Base-by-base conservation (phyloP, 176 grass and related monocot species). In the Paspalum notatum region DNA sequence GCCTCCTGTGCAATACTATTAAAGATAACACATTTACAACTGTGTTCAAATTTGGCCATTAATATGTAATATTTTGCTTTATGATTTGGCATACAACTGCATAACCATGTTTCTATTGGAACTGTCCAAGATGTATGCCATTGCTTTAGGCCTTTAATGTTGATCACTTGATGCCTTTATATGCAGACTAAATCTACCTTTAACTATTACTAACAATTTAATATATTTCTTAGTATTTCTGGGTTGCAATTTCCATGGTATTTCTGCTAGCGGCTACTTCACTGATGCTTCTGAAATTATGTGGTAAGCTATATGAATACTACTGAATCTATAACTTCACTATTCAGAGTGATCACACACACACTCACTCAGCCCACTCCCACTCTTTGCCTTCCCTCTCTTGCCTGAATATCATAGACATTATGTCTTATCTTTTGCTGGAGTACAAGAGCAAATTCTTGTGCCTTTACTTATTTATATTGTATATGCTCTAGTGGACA, bases 221-320 rank as follows among this genome's bases (percentile, higher is more conserved):
- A 27, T 62, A 10, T 80, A 87, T 49, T 87, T 24, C 68, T 53
- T 81, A 89, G 92, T 87, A 94, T 78, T 94, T 94, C 52, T 91
- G 87, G 89, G 64, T 94, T 67, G 92, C 89, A 22, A 94, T 94
- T 73, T 94, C 92, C 48, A 94, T 91, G 92, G 87, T 94, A 52
- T 94, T 94, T 85, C 78, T 94, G 46, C 85, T 94, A 62, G 89
- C 81, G 11, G 92, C 84, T 76, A 89, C 92, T 66, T 82, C 59
- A 80, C 90, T 94, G 63, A 89, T 91, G 84, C 86, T 94, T 70
- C 87, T 94, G 43, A 94, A 91, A 78, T 81, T 94, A 75, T 89
- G 89, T 17, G 87, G 92, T 94, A 87, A 91, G 82, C 24, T 78
- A 68, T 72, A 70, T 17, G 38, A 21, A 75, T 68, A 13, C 12